A percentile compares a stretch with the other conserved stretches of the same genome.
These are phyloP conservation scores for Camellia japonica DNA, from an alignment of 148 eudicot genomes.

Conservation along the genomic window DNA sequence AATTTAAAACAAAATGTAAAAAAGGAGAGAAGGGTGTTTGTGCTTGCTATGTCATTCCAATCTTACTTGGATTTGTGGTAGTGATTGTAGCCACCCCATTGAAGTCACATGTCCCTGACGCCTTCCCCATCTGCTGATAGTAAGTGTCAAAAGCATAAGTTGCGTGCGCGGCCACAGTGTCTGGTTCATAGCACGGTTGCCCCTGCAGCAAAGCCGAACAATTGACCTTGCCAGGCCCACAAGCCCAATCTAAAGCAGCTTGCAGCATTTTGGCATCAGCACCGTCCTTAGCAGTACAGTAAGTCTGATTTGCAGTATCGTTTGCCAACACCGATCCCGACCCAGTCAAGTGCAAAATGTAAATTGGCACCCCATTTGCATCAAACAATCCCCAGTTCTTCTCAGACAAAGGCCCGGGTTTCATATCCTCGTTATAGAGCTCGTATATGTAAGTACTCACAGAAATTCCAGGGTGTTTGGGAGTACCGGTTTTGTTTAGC, in stretches of 20 bases:
- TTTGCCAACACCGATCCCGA: slow-evolving; percentile 60
- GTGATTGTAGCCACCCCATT: slow-evolving; percentile 81
- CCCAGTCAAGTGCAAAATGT: slow-evolving; percentile 48
- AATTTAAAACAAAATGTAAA: neutral
- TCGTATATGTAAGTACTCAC: slow-evolving; percentile 81
- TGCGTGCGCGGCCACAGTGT: slow-evolving; percentile 63
- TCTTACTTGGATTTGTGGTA: slow-evolving; percentile 80
- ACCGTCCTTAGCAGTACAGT: slow-evolving; percentile 61
- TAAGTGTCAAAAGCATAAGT: slow-evolving; percentile 71
- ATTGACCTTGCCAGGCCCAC: slow-evolving; percentile 88
- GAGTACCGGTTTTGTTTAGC: slow-evolving; percentile 70
- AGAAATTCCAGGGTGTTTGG: slow-evolving; percentile 68
- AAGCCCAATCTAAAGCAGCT: slow-evolving; percentile 95
- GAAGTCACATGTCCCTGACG: slow-evolving; percentile 68
- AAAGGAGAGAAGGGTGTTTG: neutral
- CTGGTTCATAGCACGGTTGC: slow-evolving; percentile 78
- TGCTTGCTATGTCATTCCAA: neutral
- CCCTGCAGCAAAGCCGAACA: slow-evolving; percentile 68
- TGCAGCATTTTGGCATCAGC: slow-evolving; percentile 80
- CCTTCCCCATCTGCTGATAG: slow-evolving; percentile 58
- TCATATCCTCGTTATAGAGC: slow-evolving; percentile 77
- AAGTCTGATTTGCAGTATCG: slow-evolving; percentile 69
- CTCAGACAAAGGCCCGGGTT: slow-evolving; percentile 68
- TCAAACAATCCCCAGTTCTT: slow-evolving; percentile 89
- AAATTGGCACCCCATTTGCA: slow-evolving; percentile 56